phyloP scores from a whole-genome alignment of 164 flowering plant species.

The Kingdonia uniflora region DNA sequence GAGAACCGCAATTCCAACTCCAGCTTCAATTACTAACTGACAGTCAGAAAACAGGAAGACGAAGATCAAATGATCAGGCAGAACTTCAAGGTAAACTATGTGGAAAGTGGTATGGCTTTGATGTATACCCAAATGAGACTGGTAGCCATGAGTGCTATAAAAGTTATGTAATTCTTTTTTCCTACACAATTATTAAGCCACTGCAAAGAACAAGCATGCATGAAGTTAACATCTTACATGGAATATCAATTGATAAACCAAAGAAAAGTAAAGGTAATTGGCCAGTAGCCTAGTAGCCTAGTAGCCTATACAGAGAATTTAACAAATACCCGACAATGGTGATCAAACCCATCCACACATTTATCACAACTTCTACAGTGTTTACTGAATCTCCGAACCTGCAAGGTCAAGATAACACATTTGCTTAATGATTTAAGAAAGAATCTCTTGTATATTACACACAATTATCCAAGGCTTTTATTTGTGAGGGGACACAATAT shows the following conservation, averaged over 20 bases:
- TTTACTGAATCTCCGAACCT: constrained; percentile 93
- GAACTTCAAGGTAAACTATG: background rate
- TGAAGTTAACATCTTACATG: constrained; percentile 4
- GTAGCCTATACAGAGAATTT: background rate
- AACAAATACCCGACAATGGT: constrained; percentile 80
- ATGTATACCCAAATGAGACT: constrained; percentile 88
- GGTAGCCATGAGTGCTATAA: constrained; percentile 77
- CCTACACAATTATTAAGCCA: constrained; percentile 99
- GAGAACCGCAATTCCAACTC: constrained; percentile 83
- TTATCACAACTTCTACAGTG: constrained; percentile 99
- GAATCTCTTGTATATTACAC: too few relatives aligned
- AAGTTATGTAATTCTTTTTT: constrained; percentile 70
- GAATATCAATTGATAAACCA: too few relatives aligned
- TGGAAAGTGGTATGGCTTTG: background rate
- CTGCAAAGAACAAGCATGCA: constrained; percentile 31
- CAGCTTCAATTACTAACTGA: constrained; percentile 80
- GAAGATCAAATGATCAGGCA: background rate
- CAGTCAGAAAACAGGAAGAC: background rate
- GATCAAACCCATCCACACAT: constrained; percentile 98
- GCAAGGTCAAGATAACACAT: constrained; percentile 11
- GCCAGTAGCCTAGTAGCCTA: too few relatives aligned
- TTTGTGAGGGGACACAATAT: too few relatives aligned
- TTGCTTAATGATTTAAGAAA: too few relatives aligned
- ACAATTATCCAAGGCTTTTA: too few relatives aligned
- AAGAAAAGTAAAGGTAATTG: too few relatives aligned